Evolutionary conservation across 176 grass and related monocot genomes (phyloP).

Genomic region (Dendrocalamus sinicus): DNA sequence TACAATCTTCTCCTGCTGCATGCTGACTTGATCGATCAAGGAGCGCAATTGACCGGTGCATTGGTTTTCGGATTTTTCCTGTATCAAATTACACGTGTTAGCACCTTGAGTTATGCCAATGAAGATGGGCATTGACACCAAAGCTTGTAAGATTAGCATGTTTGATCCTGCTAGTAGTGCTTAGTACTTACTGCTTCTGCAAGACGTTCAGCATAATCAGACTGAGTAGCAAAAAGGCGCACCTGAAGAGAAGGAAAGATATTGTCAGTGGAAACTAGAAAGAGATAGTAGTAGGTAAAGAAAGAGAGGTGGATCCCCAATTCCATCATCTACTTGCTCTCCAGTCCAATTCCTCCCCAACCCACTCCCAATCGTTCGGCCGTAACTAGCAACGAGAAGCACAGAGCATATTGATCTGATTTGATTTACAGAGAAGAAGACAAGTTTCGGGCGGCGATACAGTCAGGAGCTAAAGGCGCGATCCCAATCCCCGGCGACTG

Average conservation of each 20-base stretch:
- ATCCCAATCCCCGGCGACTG: no score
- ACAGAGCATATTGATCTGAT: not conserved
- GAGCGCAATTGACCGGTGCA: conserved; percentile 68
- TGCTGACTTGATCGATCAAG: conserved; percentile 89
- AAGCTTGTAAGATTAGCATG: no score
- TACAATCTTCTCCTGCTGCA: conserved; percentile 89
- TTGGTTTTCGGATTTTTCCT: conserved; percentile 83
- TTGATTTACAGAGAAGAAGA: no score
- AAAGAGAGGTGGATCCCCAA: not conserved
- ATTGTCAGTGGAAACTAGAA: no score
- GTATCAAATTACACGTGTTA: conserved; percentile 37
- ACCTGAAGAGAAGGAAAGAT: conserved; percentile 46
- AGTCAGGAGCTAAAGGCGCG: no score
- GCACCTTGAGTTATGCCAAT: not conserved
- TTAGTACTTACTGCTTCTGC: conserved; percentile 57
- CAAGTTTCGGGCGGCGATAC: no score
- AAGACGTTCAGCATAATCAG: conserved; percentile 75
- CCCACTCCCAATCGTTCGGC: not conserved
- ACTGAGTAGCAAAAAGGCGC: conserved; percentile 80
- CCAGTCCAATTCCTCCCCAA: not conserved
- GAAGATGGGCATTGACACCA: no score
- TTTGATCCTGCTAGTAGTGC: no score
- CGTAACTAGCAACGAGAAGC: not conserved
- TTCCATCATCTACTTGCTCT: not conserved
- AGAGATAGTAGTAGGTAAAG: no score